Conservation (phyloP, 1,284 basidiomycete species). For the Pulchroboletus neoregius region DNA sequence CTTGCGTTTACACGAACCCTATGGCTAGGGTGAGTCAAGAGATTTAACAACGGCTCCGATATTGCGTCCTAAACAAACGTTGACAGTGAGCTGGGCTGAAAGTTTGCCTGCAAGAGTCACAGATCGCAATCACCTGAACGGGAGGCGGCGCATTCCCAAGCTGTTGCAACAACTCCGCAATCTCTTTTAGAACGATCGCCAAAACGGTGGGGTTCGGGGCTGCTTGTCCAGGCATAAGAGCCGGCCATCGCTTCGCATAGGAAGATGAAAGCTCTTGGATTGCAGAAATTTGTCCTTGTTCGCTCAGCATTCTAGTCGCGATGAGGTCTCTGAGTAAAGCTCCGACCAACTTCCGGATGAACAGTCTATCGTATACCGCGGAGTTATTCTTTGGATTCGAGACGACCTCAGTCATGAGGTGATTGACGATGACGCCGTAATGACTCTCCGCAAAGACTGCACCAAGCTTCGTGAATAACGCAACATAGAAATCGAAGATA, state of each 20-base stretch:
- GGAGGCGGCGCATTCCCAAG: slow-evolving; percentile 89
- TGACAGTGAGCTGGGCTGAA: slow-evolving; percentile 5
- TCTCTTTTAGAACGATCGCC: slow-evolving; percentile 77
- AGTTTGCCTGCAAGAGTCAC: neutral
- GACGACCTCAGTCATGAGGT: slow-evolving; percentile 79
- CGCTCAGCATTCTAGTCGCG: slow-evolving; percentile 83
- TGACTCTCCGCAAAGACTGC: slow-evolving; percentile 77
- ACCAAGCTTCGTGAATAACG: slow-evolving; percentile 76
- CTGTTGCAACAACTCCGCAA: slow-evolving; percentile 82
- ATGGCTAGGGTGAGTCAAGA: slow-evolving; percentile 86
- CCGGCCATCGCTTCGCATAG: slow-evolving; percentile 90
- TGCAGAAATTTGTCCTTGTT: slow-evolving; percentile 90
- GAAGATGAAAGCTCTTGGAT: slow-evolving; percentile 80
- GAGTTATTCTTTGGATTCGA: slow-evolving; percentile 49
- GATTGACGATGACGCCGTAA: slow-evolving; percentile 75
- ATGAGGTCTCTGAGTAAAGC: slow-evolving; percentile 84
- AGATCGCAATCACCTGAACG: slow-evolving; percentile 59
- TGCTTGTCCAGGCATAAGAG: slow-evolving; percentile 82
- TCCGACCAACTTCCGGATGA: slow-evolving; percentile 70
- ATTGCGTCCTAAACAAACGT: slow-evolving; percentile 63
- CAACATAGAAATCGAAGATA: slow-evolving; percentile 86
- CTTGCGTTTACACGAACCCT: slow-evolving; percentile 82
- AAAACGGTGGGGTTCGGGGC: slow-evolving; percentile 72
- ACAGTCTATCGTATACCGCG: slow-evolving; percentile 71
- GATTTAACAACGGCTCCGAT: slow-evolving; percentile 79